Evolutionary conservation across 1,284 basidiomycete species (phyloP), one percentile per base, ranked within the genome.

Genomic region (Lignosus rhinocerotis): DNA sequence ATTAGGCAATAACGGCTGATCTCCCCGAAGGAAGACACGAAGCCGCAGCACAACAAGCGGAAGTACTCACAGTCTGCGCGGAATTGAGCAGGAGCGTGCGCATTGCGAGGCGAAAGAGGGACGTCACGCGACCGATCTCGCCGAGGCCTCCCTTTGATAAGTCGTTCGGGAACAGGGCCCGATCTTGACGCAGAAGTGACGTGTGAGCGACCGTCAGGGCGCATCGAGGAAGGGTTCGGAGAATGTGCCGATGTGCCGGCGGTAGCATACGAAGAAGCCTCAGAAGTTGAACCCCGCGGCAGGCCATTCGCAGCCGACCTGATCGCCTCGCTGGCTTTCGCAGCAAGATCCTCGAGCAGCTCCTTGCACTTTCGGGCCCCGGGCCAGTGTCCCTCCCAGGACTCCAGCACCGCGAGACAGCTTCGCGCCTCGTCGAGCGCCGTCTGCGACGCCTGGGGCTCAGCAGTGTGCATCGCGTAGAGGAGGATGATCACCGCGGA

Each of bases 351-450:
- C 46, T 80, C 75, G 47, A 92, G 80, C 30, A 92, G 73, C 64
- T 92, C 89, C 71, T 87, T 92, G 77, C 93, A 90, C 74, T 94
- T 94, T 46, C 85, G 81, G 56, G 91, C 91, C 19, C 93, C 93
- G 17, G 93, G 93, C 93, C 93, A 95, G 52, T 86, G 83, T 1
- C 91, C 91, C 73, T 94, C 93, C 83, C 93, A 91, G 4, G 86
- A 85, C 68, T 87, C 87, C 54, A 95, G 76, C 16, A 90, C 87
- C 19, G 75, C 70, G 41, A 94, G 74, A 53, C 90, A 88, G 58
- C 84, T 86, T 70, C 85, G 87, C 9, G 90, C 92, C 74, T 94
- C 92, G 3, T 90, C 86, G 81, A 93, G 89, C 10, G 93, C 93
- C 10, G 86, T 81, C 41, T 80, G 74, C 30, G 88, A 83, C 36